Evolutionary conservation across 192 early-diverging fungal genomes (phyloP), one percentile per base, ranked within the genome.

Genomic region (Mortierella hygrophila): DNA sequence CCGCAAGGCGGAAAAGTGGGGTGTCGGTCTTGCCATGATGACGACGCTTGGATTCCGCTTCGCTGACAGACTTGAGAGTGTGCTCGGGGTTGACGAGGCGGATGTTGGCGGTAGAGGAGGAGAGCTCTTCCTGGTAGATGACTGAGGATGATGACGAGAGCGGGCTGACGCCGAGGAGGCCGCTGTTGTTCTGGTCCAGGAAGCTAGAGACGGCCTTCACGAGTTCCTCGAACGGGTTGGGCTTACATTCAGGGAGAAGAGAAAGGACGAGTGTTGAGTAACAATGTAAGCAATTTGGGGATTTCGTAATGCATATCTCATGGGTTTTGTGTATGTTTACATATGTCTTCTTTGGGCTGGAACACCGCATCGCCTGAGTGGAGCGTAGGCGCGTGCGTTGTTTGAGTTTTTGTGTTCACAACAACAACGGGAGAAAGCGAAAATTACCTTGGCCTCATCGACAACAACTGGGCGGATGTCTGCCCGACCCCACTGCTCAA

Each of bases 391-490:
- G 57, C n/a, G 57, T 70, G 69, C 69, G 57, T 68, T 7, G 16
- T 49, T 46, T 74, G 29, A 7, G 23, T 23, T 40, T 20, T 38
- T 44, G 26, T 44, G 47, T 6, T 49, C 72, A n/a, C n/a, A 37
- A 20, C 0, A 69, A 37, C 7, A 29, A 3, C 0, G 11, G 0
- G 37, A n/a, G 15, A 21, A 38, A 23, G 40, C n/a, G 70, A 26
- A 21, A 15, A 41, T 70, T 82, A 82, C 86, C 80, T 87, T 87
- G 47, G 8, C 69, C 7, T 3, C 11, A 49, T 88, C 86, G 16
- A 88, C 76, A 54, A 88, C 40, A 35, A 88, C 57, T 18, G 80
- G 72, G 52, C 63, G 76, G 44, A 88, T 79, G 40, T 82, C 80
- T 6, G 9, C 16, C 20, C 71, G 72, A 32, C 68, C 72, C 80